Evolutionary conservation across 306 rosid genomes (phyloP), one percentile per base, ranked within the genome.

Genomic region (Prunus mongolica): DNA sequence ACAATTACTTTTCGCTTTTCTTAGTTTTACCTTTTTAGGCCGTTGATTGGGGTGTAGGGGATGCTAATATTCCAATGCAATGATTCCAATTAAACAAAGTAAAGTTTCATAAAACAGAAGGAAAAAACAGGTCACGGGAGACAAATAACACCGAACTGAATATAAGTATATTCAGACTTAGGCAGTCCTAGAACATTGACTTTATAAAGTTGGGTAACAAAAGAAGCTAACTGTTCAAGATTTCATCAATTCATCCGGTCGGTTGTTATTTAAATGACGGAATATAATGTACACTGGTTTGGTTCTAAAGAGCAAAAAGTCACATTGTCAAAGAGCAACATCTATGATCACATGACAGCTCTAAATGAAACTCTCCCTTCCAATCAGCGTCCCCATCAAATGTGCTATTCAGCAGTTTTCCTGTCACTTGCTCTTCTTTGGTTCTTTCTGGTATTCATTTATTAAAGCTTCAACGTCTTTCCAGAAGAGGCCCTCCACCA

Each of bases 401-500:
- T 47, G 49, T 27, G 41, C 19, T 30, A 19, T 51, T 62, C 30
- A 47, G 54, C 24, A 7, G 70, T 50, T 78, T 47, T 69, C 58
- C 58, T 56, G 71, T 87, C 84, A 87, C 72, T 82, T 80, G 72
- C 54, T 55, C 85, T 87, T 87, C 81, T 85, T 87, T 3, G 89
- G 89, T 78, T 82, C 89, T 78, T 62, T 82, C 52, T 74, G 68
- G 65, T 87, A 85, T 25, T 83, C 76, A 30, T 78, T 72, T 4
- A 85, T 55, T 41, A 87, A 67, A 2, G 81, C 82, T 72, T 83
- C 87, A 14, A 87, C 85, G 47, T 87, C 91, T 74, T 81, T 85
- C 91, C 91, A 87, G 76, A 87, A 85, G 46, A 85, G 87, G 22
- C 89, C 89, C 82, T 85, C 89, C 54, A 85, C 87, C 83, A 85